A percentile compares a stretch with the other conserved stretches of the same genome.
phyloP scores from a whole-genome alignment of 1,284 basidiomycete species.

The Ustilago esculenta region DNA sequence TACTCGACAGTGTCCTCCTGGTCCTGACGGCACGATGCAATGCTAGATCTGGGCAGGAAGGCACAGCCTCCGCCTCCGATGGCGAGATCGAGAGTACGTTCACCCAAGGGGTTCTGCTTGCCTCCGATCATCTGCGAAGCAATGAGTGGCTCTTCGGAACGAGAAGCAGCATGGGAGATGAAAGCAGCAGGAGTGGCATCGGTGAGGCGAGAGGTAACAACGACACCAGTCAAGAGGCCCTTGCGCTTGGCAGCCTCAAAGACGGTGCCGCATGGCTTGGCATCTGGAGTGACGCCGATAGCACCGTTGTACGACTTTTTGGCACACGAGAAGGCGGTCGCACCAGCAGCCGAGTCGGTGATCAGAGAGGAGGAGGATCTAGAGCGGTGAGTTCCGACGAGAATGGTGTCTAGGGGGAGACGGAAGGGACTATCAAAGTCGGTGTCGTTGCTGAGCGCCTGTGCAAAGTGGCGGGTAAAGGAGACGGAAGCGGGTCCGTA shows the following conservation, averaged over 20 bases:
- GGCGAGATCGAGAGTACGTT: slow-evolving; percentile 64
- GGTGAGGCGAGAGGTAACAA: slow-evolving; percentile 63
- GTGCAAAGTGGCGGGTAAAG: slow-evolving; percentile 63
- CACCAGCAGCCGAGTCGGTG: slow-evolving; percentile 68
- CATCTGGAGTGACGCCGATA: slow-evolving; percentile 61
- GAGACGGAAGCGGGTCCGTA: slow-evolving; percentile 67
- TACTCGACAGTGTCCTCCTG: slow-evolving; percentile 58
- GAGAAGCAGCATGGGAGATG: slow-evolving; percentile 64
- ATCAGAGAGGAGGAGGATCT: slow-evolving; percentile 65
- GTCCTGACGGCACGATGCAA: slow-evolving; percentile 63
- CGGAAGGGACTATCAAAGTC: slow-evolving; percentile 24
- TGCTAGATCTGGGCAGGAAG: slow-evolving; percentile 63
- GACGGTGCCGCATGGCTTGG: slow-evolving; percentile 66
- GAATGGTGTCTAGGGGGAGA: slow-evolving; percentile 65
- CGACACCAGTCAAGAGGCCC: slow-evolving; percentile 66
- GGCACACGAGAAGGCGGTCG: slow-evolving; percentile 67
- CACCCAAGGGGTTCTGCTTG: slow-evolving; percentile 33
- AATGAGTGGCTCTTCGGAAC: slow-evolving; percentile 49
- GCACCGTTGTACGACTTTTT: slow-evolving; percentile 68
- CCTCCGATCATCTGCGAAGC: slow-evolving; percentile 45
- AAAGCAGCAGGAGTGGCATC: slow-evolving; percentile 67
- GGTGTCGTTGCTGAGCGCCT: slow-evolving; percentile 54
- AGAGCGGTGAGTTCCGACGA: slow-evolving; percentile 66
- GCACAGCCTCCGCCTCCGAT: slow-evolving; percentile 68
- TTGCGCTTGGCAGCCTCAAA: slow-evolving; percentile 67